phyloP scores from a whole-genome alignment of 2,329 filamentous ascomycete genomes.

The Cladosporium sphaerospermum region DNA sequence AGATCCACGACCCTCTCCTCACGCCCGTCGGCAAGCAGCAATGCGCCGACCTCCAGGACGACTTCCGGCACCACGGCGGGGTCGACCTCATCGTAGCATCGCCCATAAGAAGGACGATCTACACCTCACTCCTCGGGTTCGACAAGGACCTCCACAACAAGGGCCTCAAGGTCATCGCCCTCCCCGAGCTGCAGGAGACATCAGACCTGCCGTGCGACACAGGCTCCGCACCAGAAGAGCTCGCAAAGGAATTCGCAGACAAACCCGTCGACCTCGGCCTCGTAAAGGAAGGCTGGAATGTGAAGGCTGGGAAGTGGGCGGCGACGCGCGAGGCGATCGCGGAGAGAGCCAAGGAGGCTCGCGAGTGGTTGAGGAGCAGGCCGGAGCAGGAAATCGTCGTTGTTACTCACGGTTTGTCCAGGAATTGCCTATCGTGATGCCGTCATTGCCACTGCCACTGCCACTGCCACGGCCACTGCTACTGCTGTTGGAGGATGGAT shows the following conservation, averaged over 20 bases:
- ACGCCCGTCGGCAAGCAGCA: conserved; percentile 71
- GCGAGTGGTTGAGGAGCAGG: conserved; percentile 49
- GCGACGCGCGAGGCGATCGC: conserved; percentile 49
- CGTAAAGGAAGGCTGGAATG: conserved; percentile 60
- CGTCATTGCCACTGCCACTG: not conserved
- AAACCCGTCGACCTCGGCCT: conserved; percentile 55
- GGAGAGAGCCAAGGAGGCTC: conserved; percentile 54
- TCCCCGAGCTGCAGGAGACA: conserved; percentile 76
- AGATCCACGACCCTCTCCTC: conserved; percentile 69
- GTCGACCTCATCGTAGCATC: conserved; percentile 70
- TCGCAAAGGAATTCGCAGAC: conserved; percentile 56
- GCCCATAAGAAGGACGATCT: conserved; percentile 72
- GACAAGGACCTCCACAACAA: conserved; percentile 44
- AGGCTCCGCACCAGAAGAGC: conserved; percentile 52
- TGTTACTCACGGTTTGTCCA: conserved; percentile 64
- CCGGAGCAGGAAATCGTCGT: conserved; percentile 64
- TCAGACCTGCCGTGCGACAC: conserved; percentile 69
- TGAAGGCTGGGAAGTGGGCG: conserved; percentile 51
- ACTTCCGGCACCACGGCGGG: conserved; percentile 59
- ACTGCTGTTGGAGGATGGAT: not conserved
- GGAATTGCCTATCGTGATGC: not conserved
- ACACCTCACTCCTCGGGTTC: conserved; percentile 69
- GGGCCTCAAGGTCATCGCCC: conserved; percentile 52
- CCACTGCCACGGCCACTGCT: not conserved
- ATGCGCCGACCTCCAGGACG: conserved; percentile 56